These are phyloP conservation scores for Stephania cephalantha DNA, from an alignment of 164 flowering plant genomes.

Conservation along the genomic window DNA sequence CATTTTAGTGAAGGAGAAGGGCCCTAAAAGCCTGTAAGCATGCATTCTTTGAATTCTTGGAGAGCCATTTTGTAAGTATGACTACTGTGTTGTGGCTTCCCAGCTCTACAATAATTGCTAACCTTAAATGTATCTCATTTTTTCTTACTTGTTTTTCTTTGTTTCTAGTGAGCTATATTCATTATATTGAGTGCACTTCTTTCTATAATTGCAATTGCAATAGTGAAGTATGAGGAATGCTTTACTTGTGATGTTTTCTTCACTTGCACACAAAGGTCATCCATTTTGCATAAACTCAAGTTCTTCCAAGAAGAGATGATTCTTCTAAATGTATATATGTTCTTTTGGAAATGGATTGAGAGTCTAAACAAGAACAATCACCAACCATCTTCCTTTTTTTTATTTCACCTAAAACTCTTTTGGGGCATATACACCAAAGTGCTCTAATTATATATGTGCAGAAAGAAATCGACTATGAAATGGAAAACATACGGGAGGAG, in stretches of 20 bases:
- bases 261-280: background rate
- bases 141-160: background rate
- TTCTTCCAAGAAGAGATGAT: background rate
- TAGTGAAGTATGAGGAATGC: background rate
- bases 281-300: background rate
- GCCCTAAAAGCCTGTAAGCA: background rate
- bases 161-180: background rate
- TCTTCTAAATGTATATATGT: no score
- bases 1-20: conserved; percentile 5
- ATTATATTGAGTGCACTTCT: background rate
- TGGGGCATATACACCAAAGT: no score
- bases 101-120: conserved; percentile 5
- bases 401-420: no score
- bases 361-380: no score
- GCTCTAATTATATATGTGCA: no score
- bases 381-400: no score
- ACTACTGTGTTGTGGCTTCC: conserved; percentile 1
- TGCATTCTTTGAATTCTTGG: conserved; percentile 5
- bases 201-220: background rate
- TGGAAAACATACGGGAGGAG: no score
- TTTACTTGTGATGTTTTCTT: background rate
- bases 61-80: conserved; percentile 2
- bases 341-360: no score
- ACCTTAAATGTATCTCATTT: background rate
- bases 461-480: no score